Evolutionary conservation across 768 basidiomycete species (phyloP).

Genomic region (Cyclocybe cylindracea): DNA sequence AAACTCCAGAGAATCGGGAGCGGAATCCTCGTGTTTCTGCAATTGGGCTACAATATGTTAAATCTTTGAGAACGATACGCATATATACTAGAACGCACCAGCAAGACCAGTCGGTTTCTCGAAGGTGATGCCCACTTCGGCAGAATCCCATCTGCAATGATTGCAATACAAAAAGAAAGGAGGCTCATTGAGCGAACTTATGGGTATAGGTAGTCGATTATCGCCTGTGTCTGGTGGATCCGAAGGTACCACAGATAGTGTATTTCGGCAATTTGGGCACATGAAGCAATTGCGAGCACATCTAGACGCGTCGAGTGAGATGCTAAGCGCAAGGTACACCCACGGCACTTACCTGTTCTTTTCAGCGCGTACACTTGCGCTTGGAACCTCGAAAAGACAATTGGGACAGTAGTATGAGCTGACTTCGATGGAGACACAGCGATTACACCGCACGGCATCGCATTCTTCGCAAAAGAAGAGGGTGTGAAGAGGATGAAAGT

Average conservation of each 20-base stretch:
- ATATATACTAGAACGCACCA: slow-evolving; percentile 46
- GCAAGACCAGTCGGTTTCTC: slow-evolving; percentile 97
- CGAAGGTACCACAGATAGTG: slow-evolving; percentile 87
- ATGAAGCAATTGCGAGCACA: slow-evolving; percentile 98
- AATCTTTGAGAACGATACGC: neutral
- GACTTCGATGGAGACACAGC: slow-evolving; percentile 91
- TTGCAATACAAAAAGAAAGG: slow-evolving; percentile 93
- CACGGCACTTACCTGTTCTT: slow-evolving; percentile 75
- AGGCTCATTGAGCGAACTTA: slow-evolving; percentile 72
- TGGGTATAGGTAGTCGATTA: slow-evolving; percentile 50
- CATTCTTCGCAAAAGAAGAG: slow-evolving; percentile 99
- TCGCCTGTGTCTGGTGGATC: slow-evolving; percentile 73
- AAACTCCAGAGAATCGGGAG: slow-evolving; percentile 84
- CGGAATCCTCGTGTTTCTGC: slow-evolving; percentile 86
- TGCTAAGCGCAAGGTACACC: neutral
- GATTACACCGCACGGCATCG: slow-evolving; percentile 91
- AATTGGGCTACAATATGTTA: slow-evolving; percentile 70
- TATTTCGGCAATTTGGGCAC: slow-evolving; percentile 92
- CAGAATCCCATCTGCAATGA: slow-evolving; percentile 94
- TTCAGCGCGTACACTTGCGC: slow-evolving; percentile 96
- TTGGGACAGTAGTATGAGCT: slow-evolving; percentile 98
- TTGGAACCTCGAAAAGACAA: slow-evolving; percentile 97
- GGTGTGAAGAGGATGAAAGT: slow-evolving; percentile 80
- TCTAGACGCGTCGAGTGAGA: slow-evolving; percentile 43
- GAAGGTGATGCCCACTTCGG: slow-evolving; percentile 87